Base-by-base conservation (phyloP, 2,329 filamentous ascomycete species). In the Hypocreales sp. region DNA sequence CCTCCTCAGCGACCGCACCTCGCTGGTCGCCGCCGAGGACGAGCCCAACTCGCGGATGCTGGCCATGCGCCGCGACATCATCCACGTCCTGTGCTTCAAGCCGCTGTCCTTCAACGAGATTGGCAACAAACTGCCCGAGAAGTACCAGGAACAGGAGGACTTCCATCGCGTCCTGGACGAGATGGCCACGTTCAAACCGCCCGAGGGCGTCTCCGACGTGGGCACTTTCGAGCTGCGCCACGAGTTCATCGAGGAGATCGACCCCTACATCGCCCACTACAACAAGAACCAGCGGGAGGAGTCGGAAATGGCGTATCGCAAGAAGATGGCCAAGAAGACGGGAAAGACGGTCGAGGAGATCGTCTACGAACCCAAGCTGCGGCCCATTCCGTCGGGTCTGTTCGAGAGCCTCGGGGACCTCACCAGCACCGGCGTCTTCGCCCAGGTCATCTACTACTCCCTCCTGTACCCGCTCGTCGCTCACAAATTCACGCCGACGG, bases 271-370 rank as follows among this genome's bases (percentile, higher is more conserved):
- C 44, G 80, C 86, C 6, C 84, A 95, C 46, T 98, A 93, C 51
- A 92, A 76, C 44, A 92, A 93, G 47, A 98, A 98, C 43, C 87
- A 95, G 50, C 72, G 90, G 27, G 90, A 98, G 46, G 90, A 98
- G 49, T 83, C 87, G 0, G 90, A 98, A 51, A 75, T 71, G 39
- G 79, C 84, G 4, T 94, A 90, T 56, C 83, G 79, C 41, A 77
- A 79, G 43, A 79, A 81, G 61, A 74, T 90, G 60, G 81, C 84
- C 8, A 84, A 84, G 55, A 84, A 80, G 53, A 83, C 78, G 1
- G 84, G 86, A 12, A 84, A 86, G 47, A 64, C 75, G 23, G 58
- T 69, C 2, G 73, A 82, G 22, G 84, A 94, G 29, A 75, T 95
- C 32, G 84, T 95, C 3, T 94, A 82, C 46, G 87, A 95, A 50